phyloP scores from a whole-genome alignment of 805 yeast species.

The Nakazawaea siamensis region DNA sequence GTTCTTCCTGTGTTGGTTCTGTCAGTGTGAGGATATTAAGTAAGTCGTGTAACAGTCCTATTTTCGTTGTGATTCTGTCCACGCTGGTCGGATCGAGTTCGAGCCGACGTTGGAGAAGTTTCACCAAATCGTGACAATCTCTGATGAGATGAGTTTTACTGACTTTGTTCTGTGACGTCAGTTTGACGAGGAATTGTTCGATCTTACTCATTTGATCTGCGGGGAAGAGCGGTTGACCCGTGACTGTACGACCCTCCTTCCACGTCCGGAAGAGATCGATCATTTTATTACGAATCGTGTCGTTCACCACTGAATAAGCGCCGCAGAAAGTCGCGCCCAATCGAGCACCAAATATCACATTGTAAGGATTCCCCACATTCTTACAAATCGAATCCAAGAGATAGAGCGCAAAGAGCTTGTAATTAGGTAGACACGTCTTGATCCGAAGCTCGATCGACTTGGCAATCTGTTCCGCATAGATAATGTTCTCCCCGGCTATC shows the following conservation, averaged over 20 bases:
- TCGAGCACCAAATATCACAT: conserved; percentile 64
- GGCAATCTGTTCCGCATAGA: conserved; percentile 69
- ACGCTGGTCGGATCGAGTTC: conserved; percentile 25
- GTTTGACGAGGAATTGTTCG: conserved; percentile 62
- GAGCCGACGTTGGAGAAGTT: conserved; percentile 33
- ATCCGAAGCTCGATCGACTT: conserved; percentile 71
- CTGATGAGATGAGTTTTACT: conserved; percentile 14
- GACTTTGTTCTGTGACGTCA: conserved; percentile 33
- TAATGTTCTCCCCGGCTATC: conserved; percentile 78
- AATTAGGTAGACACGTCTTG: conserved; percentile 68
- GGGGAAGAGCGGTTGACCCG: conserved; percentile 68
- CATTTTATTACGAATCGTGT: conserved; percentile 63
- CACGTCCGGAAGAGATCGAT: conserved; percentile 80
- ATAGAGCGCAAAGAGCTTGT: conserved; percentile 78
- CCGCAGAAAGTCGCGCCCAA: conserved; percentile 64
- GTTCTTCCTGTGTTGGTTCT: conserved; percentile 20
- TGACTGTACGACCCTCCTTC: conserved; percentile 58
- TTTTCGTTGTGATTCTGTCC: conserved; percentile 32
- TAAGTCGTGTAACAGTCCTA: conserved; percentile 36
- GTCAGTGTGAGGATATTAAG: conserved; percentile 26
- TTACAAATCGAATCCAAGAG: conserved; percentile 88
- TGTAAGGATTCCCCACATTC: conserved; percentile 84
- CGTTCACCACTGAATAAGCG: conserved; percentile 74
- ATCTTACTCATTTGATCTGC: conserved; percentile 60
- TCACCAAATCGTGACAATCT: conserved; percentile 29